Conservation (phyloP, 176 grass and related monocot species). For the Ampelocalamus luodianensis region DNA sequence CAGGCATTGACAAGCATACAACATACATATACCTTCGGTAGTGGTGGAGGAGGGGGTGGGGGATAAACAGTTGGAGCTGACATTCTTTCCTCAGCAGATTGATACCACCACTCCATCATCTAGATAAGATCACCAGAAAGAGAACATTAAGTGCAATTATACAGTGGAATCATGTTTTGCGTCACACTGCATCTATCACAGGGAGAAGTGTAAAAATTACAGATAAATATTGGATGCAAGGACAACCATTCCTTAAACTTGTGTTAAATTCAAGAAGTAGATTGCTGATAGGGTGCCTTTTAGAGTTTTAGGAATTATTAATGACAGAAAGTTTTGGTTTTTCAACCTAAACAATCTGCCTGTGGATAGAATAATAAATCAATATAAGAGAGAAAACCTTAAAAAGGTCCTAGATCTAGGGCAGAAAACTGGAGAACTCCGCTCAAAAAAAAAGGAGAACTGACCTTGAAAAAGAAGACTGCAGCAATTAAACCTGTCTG, state of each 20-base stretch:
- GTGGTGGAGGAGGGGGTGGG: conserved; percentile 81
- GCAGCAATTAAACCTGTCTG: conserved; percentile 96
- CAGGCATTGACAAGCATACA: background rate
- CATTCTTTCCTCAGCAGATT: conserved; percentile 99
- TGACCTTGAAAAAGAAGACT: conserved; percentile 99
- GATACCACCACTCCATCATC: conserved; percentile 99
- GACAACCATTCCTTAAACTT: background rate
- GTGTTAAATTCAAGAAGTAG: background rate
- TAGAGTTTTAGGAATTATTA: background rate
- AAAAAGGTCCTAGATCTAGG: background rate
- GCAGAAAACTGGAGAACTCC: conserved; percentile 27
- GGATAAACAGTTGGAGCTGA: conserved; percentile 96
- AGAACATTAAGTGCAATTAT: conserved; percentile 36
- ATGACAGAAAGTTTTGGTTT: background rate
- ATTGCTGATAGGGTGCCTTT: background rate
- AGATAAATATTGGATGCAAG: background rate
- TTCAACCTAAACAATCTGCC: background rate
- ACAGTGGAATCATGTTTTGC: background rate
- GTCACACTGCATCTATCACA: conserved; percentile 10
- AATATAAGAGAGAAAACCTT: background rate
- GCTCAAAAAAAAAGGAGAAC: conserved; percentile 8
- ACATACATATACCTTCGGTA: conserved; percentile 60
- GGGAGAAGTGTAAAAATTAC: background rate
- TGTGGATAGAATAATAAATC: conserved; percentile 33
- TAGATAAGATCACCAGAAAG: conserved; percentile 44